phyloP scores from a whole-genome alignment of 2,329 filamentous ascomycete species.

The Nemania diffusa region DNA sequence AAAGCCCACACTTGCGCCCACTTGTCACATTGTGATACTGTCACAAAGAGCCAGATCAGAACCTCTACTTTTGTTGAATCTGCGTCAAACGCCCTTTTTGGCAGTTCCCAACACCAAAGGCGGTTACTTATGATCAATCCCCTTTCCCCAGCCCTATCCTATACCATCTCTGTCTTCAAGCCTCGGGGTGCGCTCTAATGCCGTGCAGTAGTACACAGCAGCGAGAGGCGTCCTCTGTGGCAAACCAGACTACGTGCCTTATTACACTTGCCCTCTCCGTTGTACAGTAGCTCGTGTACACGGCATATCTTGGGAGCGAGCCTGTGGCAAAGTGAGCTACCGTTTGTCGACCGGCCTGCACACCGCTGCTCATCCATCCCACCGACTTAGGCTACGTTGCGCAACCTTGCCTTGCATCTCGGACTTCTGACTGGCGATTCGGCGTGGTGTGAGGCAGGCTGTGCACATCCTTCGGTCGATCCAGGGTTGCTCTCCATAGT shows the following conservation, averaged over 20 bases:
- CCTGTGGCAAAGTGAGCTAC: conserved; percentile 17
- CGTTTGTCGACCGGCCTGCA: neutral
- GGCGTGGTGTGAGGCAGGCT: conserved; percentile 24
- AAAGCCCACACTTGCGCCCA: neutral
- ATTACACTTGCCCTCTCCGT: neutral
- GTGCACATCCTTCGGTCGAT: conserved; percentile 1
- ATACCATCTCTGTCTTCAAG: neutral
- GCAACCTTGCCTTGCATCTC: conserved; percentile 25
- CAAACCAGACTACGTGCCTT: conserved; percentile 10
- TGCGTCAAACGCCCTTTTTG: conserved; percentile 9
- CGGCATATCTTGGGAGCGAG: conserved; percentile 8
- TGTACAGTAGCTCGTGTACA: neutral
- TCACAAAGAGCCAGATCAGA: conserved; percentile 22
- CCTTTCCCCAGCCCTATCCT: neutral
- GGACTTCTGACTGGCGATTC: conserved; percentile 16
- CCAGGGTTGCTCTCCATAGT: neutral
- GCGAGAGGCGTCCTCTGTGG: neutral
- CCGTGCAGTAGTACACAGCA: neutral
- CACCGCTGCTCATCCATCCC: conserved; percentile 20
- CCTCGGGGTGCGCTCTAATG: neutral
- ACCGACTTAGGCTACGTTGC: neutral
- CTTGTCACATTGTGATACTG: conserved; percentile 20
- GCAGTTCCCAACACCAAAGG: neutral
- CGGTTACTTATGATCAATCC: neutral
- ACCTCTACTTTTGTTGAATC: conserved; percentile 20